A percentile compares a stretch with the other conserved stretches of the same genome.
Conservation (phyloP, 192 early-diverging fungal species). For the Gigaspora rosea region DNA sequence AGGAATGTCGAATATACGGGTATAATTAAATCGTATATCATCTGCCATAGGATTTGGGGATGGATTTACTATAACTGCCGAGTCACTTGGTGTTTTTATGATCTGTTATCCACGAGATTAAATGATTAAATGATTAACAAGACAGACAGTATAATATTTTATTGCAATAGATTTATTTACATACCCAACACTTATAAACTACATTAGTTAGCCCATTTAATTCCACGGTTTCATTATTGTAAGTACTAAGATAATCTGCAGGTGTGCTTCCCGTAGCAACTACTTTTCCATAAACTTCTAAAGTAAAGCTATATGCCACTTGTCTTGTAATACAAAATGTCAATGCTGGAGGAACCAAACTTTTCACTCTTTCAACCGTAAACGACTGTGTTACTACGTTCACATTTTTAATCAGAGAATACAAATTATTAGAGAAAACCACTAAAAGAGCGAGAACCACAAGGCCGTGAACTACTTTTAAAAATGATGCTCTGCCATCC, state of each 20-base stretch:
- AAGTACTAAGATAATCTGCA: background rate
- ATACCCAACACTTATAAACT: slow-evolving; percentile 10
- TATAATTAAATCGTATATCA: slow-evolving; percentile 11
- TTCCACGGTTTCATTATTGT: background rate
- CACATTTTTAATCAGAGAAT: background rate
- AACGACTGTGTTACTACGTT: slow-evolving; percentile 5
- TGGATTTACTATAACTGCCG: background rate
- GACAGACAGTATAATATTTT: background rate
- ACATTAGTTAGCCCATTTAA: background rate
- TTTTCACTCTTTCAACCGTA: background rate
- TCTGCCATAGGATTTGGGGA: background rate
- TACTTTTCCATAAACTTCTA: background rate
- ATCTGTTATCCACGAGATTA: background rate
- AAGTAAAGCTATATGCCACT: background rate
- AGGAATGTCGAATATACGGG: background rate
- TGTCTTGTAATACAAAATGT: slow-evolving; percentile 19
- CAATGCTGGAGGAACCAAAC: slow-evolving; percentile 25
- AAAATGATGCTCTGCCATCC: no score
- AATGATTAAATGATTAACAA: background rate
- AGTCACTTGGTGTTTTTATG: background rate
- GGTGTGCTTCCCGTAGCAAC: background rate
- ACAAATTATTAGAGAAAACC: no score
- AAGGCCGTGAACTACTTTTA: no score
- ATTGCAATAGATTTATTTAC: background rate
- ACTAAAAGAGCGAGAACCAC: no score